phyloP scores from a whole-genome alignment of 257 asterid species.

The Penstemon newberryi region DNA sequence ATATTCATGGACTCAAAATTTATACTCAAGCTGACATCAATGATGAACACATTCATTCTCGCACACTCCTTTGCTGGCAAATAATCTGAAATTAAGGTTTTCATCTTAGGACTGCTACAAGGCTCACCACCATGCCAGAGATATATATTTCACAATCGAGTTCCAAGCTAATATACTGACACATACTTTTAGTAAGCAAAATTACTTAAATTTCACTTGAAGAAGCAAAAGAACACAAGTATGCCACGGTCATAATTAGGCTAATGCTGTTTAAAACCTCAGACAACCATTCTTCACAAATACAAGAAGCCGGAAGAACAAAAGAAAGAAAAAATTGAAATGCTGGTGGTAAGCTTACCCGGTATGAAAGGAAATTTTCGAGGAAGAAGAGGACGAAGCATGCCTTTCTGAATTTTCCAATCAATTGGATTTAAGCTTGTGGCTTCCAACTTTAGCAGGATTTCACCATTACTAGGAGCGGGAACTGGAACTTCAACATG shows the following conservation, averaged over 20 bases:
- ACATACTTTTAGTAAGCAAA: too few relatives aligned
- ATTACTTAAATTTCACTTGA: too few relatives aligned
- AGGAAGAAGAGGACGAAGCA: constrained; percentile 69
- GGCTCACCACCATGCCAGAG: not conserved
- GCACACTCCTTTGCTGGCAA: not conserved
- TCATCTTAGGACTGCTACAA: not conserved
- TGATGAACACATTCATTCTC: not conserved
- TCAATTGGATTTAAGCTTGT: constrained; percentile 74
- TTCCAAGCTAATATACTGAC: not conserved
- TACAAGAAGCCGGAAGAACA: not conserved
- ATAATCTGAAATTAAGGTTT: not conserved
- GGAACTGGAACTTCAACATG: constrained; percentile 88
- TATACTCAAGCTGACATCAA: not conserved
- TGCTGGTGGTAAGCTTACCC: constrained; percentile 41
- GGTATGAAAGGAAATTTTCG: constrained; percentile 77
- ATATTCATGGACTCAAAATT: not conserved
- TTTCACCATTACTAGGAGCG: constrained; percentile 66
- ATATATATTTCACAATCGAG: not conserved
- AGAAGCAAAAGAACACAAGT: not conserved
- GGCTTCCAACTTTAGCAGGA: constrained; percentile 83
- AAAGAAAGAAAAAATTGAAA: constrained; percentile 8
- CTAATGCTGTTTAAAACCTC: not conserved
- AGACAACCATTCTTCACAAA: not conserved
- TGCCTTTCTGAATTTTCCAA: constrained; percentile 85
- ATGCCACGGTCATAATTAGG: not conserved